Evolutionary conservation across 108 stramenopile genomes (phyloP), one percentile per base, ranked within the genome.

Genomic region (Bacterosira constricta): DNA sequence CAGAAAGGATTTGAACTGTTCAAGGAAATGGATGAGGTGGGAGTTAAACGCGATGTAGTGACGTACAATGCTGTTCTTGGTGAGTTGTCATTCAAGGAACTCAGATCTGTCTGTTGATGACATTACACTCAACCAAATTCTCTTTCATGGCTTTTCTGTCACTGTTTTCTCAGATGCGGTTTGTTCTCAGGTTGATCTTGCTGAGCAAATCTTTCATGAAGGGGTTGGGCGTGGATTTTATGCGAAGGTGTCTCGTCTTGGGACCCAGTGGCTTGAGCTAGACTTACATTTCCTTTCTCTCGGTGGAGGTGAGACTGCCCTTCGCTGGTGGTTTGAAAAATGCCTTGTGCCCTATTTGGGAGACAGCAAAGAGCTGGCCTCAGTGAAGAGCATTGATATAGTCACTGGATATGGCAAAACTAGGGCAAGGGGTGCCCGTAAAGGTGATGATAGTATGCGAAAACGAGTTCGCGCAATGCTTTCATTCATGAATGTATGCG

Each of bases 321-420:
- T 91, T 6, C 84, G 87, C 4, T 94, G 93, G 93, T 94, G 90
- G 90, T 91, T 94, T 61, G 90, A 91, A 39, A 88, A 94, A 60
- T 89, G 93, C 52, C 76, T 94, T 23, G 87, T 90, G 8, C 90
- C 90, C 3, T 91, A 88, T 63, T 60, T 94, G 1, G 75, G 83
- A 8, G 83, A 91, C 39, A 87, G 83, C 44, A 85, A 84, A 15
- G 86, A 84, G 69, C 85, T 94, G 5, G 80, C 85, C 49, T 75
- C 78, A 49, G 88, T 94, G 18, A 85, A 84, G 45, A 85, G 89
- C 27, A 94, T 94, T 59, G 86, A 86, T 23, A 94, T 94, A 77
- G 93, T 94, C 29, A 94, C 93, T 13, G 93, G 93, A n/a, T 94
- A 94, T 63, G 93, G 93, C 51, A 90, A 90, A 56, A 91, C 90